These are phyloP conservation scores for Puccinia novopanici DNA, from an alignment of 1,284 basidiomycete genomes.

Conservation along the genomic window DNA sequence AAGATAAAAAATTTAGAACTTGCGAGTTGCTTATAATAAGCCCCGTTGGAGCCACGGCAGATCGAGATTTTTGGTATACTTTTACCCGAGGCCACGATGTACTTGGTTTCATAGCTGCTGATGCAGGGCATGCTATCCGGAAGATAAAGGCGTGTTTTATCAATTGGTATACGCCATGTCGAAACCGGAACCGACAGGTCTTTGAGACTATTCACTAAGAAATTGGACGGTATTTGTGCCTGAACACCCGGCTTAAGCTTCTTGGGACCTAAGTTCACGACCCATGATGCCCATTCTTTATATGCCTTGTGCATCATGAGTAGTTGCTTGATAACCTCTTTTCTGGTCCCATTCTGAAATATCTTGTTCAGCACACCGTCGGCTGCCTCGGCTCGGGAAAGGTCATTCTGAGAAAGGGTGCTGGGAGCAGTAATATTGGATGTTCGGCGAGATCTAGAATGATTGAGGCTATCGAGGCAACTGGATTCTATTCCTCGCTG, in stretches of 20 bases:
- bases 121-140: slow-evolving; percentile 68
- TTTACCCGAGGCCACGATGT: slow-evolving; percentile 73
- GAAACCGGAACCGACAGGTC: slow-evolving; percentile 70
- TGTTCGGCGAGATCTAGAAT: slow-evolving; percentile 47
- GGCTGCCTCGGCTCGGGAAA: slow-evolving; percentile 69
- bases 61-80: slow-evolving; percentile 79
- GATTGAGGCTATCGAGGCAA: slow-evolving; percentile 53
- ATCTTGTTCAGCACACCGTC: slow-evolving; percentile 69
- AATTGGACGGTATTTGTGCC: slow-evolving; percentile 53
- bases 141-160: slow-evolving; percentile 70
- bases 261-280: slow-evolving; percentile 47
- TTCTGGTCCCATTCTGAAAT: slow-evolving; percentile 61
- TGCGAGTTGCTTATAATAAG: slow-evolving; percentile 77
- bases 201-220: slow-evolving; percentile 52
- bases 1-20: slow-evolving; percentile 55
- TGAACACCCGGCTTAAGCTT: slow-evolving; percentile 50
- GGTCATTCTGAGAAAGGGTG: slow-evolving; percentile 38
- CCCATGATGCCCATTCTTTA: slow-evolving; percentile 71
- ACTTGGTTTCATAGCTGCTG: slow-evolving; percentile 67
- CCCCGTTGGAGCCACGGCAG: slow-evolving; percentile 72
- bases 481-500: slow-evolving; percentile 53
- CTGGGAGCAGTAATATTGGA: slow-evolving; percentile 46
- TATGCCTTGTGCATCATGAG: slow-evolving; percentile 73
- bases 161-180: slow-evolving; percentile 72
- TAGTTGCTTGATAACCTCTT: slow-evolving; percentile 65